Base-by-base conservation (phyloP, 148 eudicot species). In the Rhododendron henanense region DNA sequence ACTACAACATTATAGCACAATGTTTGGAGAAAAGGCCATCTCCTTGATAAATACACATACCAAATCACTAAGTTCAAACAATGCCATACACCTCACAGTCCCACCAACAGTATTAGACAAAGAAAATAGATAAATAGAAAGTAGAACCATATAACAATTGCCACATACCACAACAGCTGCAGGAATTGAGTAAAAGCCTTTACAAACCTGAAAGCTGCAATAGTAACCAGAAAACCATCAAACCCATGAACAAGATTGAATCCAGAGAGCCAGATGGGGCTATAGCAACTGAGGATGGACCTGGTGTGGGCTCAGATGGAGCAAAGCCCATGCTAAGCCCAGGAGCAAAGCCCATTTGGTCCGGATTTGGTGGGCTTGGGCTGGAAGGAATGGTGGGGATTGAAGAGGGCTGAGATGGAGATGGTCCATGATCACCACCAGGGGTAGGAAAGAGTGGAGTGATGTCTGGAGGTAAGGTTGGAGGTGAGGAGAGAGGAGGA, bases 361-460 rank as follows among this genome's bases (percentile, higher is more conserved):
- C 39, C 1, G 75, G 75, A 69, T 69, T 69, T 69, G 75, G 75
- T 13, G 75, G 39, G 75, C 75, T 69, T 69, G 18, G 75, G 75
- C 75, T 69, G 75, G 75, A 69, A 69, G 75, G 75, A 69, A 69
- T 28, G 75, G 75, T 69, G 75, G 37, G 75, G 39, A 69, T 9
- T 69, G 75, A 69, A 13, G 75, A 13, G 35, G 37, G 14, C 75
- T 69, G 75, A 69, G 75, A 69, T 69, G 75, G 75, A 69, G 75
- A 69, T 7, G 75, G 75, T 31, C 75, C 75, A 69, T 41, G 8
- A 41, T 31, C 18, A 31, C 75, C 75, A 28, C 75, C 75, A 31
- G 75, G 75, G 15, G 75, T 69, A 13, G 75, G 75, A 13, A 69
- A 69, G 75, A 69, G 75, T 69, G 75, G 75, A 31, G 39, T 69